A percentile compares a stretch with the other conserved stretches of the same genome.
Conservation (phyloP, 176 grass and related monocot species). For the Zoysia pacifica region DNA sequence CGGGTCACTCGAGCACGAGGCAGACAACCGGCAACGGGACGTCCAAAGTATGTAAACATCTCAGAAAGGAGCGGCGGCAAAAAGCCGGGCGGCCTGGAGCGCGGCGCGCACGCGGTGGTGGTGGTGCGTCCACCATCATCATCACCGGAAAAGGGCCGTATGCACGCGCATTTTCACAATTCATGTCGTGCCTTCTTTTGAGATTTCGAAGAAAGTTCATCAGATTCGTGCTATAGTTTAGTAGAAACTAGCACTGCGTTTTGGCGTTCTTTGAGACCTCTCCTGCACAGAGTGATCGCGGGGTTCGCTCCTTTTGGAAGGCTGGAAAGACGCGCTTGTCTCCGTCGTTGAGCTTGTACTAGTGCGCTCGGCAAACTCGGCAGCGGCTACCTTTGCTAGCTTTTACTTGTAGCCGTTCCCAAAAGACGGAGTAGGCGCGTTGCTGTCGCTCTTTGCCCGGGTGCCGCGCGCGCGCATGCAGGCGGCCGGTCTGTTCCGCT, state of each 20-base stretch:
- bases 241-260: too few species aligned
- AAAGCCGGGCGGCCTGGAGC: conserved; percentile 49
- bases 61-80: not conserved
- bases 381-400: too few species aligned
- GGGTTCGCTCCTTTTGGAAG: too few species aligned
- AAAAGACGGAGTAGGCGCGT: not conserved
- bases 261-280: too few species aligned
- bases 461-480: not conserved
- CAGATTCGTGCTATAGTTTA: not conserved
- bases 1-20: too few species aligned
- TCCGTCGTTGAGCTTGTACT: too few species aligned
- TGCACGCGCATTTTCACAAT: conserved; percentile 14
- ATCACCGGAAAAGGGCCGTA: not conserved
- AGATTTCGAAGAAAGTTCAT: conserved; percentile 17
- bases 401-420: not conserved
- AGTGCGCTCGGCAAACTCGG: too few species aligned
- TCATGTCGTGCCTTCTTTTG: conserved; percentile 21
- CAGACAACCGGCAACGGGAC: too few species aligned
- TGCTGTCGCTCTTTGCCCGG: conserved; percentile 23
- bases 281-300: too few species aligned
- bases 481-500: too few species aligned
- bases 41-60: too few species aligned
- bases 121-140: conserved; percentile 6
- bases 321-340: too few species aligned
- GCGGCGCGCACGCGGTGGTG: conserved; percentile 40